A percentile compares a stretch with the other conserved stretches of the same genome.
phyloP scores from a whole-genome alignment of 2,329 filamentous ascomycete species.

The Alternaria triticina region DNA sequence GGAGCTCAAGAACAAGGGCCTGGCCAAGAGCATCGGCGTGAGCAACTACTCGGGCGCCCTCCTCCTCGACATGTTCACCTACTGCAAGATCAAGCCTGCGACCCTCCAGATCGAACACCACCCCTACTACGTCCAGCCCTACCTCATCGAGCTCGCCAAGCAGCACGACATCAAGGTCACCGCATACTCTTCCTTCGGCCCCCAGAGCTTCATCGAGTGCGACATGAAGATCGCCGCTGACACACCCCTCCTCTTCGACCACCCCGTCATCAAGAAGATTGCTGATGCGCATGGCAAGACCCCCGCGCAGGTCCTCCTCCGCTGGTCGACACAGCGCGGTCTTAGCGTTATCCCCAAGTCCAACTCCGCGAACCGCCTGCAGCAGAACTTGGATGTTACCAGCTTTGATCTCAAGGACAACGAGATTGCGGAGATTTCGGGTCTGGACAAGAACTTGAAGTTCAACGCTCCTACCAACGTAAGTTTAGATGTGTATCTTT shows the following conservation, averaged over 20 bases:
- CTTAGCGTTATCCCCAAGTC: conserved; percentile 49
- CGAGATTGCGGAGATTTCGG: conserved; percentile 41
- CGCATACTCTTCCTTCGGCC: conserved; percentile 50
- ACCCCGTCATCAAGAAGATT: conserved; percentile 69
- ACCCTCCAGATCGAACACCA: conserved; percentile 49
- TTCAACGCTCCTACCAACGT: conserved; percentile 47
- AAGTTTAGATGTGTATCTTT: conserved; percentile 11
- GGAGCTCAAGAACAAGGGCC: conserved; percentile 40
- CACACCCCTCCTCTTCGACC: conserved; percentile 42
- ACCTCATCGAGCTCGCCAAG: conserved; percentile 44
- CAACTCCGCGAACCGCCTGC: conserved; percentile 37
- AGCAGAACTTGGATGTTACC: conserved; percentile 42
- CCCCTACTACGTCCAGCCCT: conserved; percentile 45
- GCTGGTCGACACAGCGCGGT: conserved; percentile 81
- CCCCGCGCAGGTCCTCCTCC: conserved; percentile 79
- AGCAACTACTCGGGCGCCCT: conserved; percentile 48
- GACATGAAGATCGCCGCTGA: conserved; percentile 43
- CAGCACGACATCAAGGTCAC: conserved; percentile 43
- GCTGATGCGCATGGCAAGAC: conserved; percentile 70
- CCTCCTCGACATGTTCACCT: conserved; percentile 64
- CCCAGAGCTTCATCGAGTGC: conserved; percentile 53
- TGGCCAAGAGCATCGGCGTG: conserved; percentile 46
- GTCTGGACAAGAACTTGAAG: conserved; percentile 39
- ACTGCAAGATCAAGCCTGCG: conserved; percentile 46
- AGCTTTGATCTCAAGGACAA: conserved; percentile 37